A percentile compares a stretch with the other conserved stretches of the same genome.
Conservation (phyloP, 768 basidiomycete species). For the Tephrocybe rancida region DNA sequence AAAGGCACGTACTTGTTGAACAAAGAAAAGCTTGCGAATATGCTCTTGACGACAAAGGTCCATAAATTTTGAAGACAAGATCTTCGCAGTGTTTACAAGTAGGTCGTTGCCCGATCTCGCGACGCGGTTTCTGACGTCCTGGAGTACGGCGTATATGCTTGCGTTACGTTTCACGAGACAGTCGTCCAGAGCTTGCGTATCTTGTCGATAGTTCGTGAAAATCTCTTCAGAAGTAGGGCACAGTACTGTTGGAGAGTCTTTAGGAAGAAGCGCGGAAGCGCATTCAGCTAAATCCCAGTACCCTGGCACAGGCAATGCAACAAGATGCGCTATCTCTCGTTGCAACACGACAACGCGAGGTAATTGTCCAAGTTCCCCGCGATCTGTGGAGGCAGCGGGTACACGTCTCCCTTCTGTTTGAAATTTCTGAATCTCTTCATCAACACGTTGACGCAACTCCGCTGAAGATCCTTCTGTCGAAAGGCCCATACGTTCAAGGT, state of each 20-base stretch:
- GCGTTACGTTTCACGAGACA: constrained; percentile 35
- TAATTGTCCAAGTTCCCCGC: constrained; percentile 43
- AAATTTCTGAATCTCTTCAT: constrained; percentile 35
- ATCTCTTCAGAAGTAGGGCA: constrained; percentile 45
- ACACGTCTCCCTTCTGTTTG: constrained; percentile 28
- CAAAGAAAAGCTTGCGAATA: constrained; percentile 53
- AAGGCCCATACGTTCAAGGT: constrained; percentile 41
- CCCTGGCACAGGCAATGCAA: constrained; percentile 50
- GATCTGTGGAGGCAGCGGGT: constrained; percentile 23
- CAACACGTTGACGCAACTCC: constrained; percentile 38
- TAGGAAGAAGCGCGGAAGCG: constrained; percentile 28
- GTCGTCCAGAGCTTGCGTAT: constrained; percentile 21
- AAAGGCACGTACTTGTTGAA: constrained; percentile 45
- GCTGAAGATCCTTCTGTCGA: constrained; percentile 37
- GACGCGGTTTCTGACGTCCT: constrained; percentile 32
- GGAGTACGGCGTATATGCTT: constrained; percentile 35
- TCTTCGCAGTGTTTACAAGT: constrained; percentile 45
- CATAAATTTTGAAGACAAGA: constrained; percentile 43
- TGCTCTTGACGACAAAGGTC: constrained; percentile 46
- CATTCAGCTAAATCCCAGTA: constrained; percentile 51
- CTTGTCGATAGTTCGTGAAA: constrained; percentile 29
- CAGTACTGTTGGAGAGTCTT: constrained; percentile 5
- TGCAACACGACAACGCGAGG: constrained; percentile 46
- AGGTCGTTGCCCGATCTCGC: constrained; percentile 25
- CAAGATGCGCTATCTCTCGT: constrained; percentile 43